phyloP scores from a whole-genome alignment of 495 filamentous ascomycete genomes.

The Penicillium paradoxum region DNA sequence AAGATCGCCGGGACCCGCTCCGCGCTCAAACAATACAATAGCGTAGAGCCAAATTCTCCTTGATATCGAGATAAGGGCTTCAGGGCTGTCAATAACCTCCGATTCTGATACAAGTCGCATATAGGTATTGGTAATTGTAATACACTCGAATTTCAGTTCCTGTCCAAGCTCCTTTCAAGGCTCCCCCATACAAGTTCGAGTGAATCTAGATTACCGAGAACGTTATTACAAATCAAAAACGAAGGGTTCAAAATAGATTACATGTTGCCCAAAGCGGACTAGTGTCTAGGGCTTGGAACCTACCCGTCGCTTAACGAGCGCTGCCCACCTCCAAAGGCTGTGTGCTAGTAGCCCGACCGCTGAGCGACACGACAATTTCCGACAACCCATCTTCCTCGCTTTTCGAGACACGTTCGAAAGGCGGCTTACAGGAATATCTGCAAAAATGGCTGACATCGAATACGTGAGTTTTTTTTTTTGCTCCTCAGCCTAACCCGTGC shows the following conservation, averaged over 20 bases:
- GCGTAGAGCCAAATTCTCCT: background rate
- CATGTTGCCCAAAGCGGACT: slow-evolving; percentile 21
- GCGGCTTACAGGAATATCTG: slow-evolving; percentile 49
- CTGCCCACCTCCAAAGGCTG: slow-evolving; percentile 38
- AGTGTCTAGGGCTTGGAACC: slow-evolving; percentile 41
- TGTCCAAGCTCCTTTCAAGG: background rate
- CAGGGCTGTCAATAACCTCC: background rate
- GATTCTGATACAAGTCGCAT: background rate
- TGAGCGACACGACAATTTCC: slow-evolving; percentile 42
- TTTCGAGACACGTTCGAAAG: slow-evolving; percentile 50
- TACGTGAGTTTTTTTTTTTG: slow-evolving; percentile 64
- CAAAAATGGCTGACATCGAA: slow-evolving; percentile 87
- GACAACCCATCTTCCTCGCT: slow-evolving; percentile 46
- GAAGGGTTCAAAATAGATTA: background rate
- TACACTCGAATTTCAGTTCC: background rate
- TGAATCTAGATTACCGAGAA: background rate
- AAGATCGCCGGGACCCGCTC: background rate
- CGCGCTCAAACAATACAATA: background rate
- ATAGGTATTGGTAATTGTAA: background rate
- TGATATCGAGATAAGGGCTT: background rate
- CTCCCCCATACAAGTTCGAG: background rate
- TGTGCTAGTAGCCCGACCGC: slow-evolving; percentile 31
- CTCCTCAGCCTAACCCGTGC: slow-evolving; percentile 2
- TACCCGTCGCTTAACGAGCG: slow-evolving; percentile 45
- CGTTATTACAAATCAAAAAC: background rate